Conservation (phyloP, 106 monocot genomes). For the Hemerocallis citrina region DNA sequence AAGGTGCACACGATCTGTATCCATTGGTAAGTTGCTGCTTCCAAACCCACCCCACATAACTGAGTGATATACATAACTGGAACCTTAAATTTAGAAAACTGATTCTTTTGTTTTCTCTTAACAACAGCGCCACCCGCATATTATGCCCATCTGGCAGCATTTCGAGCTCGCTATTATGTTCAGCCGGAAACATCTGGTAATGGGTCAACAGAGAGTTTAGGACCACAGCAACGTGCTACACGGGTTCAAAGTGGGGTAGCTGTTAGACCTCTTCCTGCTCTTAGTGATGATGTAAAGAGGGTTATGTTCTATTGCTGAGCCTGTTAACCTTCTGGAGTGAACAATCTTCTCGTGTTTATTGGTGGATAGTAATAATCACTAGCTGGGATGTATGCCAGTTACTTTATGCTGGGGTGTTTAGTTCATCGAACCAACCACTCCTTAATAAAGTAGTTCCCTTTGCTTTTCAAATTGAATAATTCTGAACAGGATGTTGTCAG, state of each 20-base stretch:
- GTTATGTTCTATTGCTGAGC: constrained; percentile 57
- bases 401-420: no score
- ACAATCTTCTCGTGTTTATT: no score
- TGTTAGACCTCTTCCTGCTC: constrained; percentile 62
- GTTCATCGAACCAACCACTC: no score
- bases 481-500: no score
- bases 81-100: no score
- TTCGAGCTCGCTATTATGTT: constrained; percentile 30
- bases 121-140: constrained; percentile 33
- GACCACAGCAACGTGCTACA: constrained; percentile 9
- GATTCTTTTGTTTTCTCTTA: neutral
- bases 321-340: no score
- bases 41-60: neutral
- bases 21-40: constrained; percentile 43
- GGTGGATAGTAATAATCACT: no score
- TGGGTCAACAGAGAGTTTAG: constrained; percentile 13
- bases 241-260: constrained; percentile 13
- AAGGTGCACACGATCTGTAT: constrained; percentile 79
- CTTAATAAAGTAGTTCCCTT: no score
- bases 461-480: no score
- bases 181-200: constrained; percentile 18
- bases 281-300: constrained; percentile 40
- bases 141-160: constrained; percentile 41
- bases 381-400: no score
- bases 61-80: no score